phyloP scores from a whole-genome alignment of 2,329 filamentous ascomycete species.

The Aspergillus sp. region DNA sequence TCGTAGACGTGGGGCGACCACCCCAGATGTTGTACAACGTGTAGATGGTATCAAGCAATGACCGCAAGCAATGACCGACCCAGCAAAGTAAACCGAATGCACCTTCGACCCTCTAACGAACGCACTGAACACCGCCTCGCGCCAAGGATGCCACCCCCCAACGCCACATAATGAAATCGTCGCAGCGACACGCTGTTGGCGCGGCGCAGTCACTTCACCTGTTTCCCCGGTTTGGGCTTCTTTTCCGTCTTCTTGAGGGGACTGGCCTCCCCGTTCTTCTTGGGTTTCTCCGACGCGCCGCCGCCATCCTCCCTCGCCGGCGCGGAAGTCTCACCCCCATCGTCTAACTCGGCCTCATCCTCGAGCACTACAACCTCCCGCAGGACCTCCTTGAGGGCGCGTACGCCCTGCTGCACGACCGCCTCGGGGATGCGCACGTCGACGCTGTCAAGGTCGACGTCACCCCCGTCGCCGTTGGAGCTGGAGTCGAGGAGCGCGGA shows the following conservation, averaged over 20 bases:
- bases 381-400: slow-evolving; percentile 51
- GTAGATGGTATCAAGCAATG: slow-evolving; percentile 10
- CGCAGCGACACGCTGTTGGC: background rate
- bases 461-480: slow-evolving; percentile 3
- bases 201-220: slow-evolving; percentile 11
- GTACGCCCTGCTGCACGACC: slow-evolving; percentile 51
- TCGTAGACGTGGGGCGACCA: background rate
- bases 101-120: background rate
- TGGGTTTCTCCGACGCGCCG: background rate
- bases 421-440: slow-evolving; percentile 49
- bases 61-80: slow-evolving; percentile 5
- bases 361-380: slow-evolving; percentile 49
- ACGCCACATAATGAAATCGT: background rate
- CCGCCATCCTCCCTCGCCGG: slow-evolving; percentile 8
- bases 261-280: slow-evolving; percentile 22
- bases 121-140: background rate
- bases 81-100: background rate
- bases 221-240: slow-evolving; percentile 22
- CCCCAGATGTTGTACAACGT: slow-evolving; percentile 8
- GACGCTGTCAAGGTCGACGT: slow-evolving; percentile 34
- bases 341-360: slow-evolving; percentile 29
- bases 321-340: slow-evolving; percentile 3
- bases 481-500: background rate
- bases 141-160: background rate
- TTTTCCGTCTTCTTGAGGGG: slow-evolving; percentile 24